These are phyloP conservation scores for Albizia julibrissin DNA, from an alignment of 306 rosid species.

Conservation along the genomic window DNA sequence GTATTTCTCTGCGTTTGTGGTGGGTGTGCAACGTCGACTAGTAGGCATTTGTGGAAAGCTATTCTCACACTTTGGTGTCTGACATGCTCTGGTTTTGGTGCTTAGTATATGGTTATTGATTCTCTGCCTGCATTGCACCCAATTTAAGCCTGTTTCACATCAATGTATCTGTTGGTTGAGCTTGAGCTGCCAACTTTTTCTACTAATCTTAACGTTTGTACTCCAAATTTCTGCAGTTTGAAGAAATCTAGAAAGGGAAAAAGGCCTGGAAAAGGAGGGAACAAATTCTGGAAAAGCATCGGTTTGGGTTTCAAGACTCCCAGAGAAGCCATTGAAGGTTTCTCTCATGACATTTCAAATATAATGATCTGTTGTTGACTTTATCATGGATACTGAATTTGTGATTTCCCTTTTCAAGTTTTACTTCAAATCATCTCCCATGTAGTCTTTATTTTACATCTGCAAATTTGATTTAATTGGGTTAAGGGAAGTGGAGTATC, in stretches of 20 bases:
- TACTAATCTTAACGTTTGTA: not conserved
- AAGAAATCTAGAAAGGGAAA: slow-evolving; percentile 65
- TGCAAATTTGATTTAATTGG: not conserved
- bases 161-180: not conserved
- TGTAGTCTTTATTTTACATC: not conserved
- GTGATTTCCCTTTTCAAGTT: not conserved
- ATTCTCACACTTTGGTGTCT: too few relatives aligned
- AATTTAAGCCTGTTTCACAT: not conserved
- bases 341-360: not conserved
- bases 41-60: too few relatives aligned
- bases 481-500: not conserved
- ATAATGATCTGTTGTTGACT: not conserved
- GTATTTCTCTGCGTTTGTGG: too few relatives aligned
- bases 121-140: not conserved
- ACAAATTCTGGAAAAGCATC: slow-evolving; percentile 58
- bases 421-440: not conserved
- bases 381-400: not conserved
- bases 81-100: too few relatives aligned
- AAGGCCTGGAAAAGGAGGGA: slow-evolving; percentile 72
- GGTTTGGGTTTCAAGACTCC: slow-evolving; percentile 74
- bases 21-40: too few relatives aligned
- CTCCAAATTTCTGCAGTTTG: slow-evolving; percentile 39
- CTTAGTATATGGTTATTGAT: too few relatives aligned
- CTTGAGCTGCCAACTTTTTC: not conserved
- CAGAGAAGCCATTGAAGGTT: slow-evolving; percentile 63